Base-by-base conservation (phyloP, 495 filamentous ascomycete species). In the Penicillium lagena region DNA sequence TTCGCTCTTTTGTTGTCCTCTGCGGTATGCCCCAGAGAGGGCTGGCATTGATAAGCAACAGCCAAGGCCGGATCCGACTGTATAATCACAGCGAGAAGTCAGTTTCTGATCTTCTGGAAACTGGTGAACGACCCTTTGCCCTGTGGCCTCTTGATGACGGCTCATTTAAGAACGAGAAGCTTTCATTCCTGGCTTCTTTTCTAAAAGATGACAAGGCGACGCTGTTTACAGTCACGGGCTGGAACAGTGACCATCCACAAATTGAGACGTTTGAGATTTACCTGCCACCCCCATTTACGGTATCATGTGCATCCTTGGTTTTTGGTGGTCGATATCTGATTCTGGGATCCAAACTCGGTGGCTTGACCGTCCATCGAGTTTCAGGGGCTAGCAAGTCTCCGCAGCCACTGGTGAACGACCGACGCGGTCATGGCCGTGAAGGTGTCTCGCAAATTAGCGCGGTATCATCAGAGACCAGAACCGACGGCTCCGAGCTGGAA, bases 281-380 rank as follows among this genome's bases (percentile, higher is more conserved):
- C 9, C 43, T 75, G 4, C 70, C 68, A 28, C 32, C 50, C 29
- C 45, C 45, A 10, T 76, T 73, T 37, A 49, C 55, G 9, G 62
- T 71, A 6, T 61, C 63, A 15, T 63, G 62, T 41, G 68, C 66
- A 7, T 59, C 58, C 14, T 45, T 74, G 7, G 46, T 69, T 7
- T 58, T 66, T 12, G 51, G 63, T 30, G 55, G 63, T 0, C 42
- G 63, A 28, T 67, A 74, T 35, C 58, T 90, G n/a, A 55, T 85
- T 17, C 54, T 95, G 1, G 90, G 90, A 4, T 86, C 84, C 7
- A 75, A 85, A 29, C 60, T 63, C 22, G 87, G 88, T 28, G 65
- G 65, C 0, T 51, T 90, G 43, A 72, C 73, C 1, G 50, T 84
- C 4, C 87, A 82, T 45, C 50, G 59, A 29, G 35, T 70, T 11